These are phyloP conservation scores for Abrus pulchellus DNA, from an alignment of 306 rosid genomes.

Conservation along the genomic window DNA sequence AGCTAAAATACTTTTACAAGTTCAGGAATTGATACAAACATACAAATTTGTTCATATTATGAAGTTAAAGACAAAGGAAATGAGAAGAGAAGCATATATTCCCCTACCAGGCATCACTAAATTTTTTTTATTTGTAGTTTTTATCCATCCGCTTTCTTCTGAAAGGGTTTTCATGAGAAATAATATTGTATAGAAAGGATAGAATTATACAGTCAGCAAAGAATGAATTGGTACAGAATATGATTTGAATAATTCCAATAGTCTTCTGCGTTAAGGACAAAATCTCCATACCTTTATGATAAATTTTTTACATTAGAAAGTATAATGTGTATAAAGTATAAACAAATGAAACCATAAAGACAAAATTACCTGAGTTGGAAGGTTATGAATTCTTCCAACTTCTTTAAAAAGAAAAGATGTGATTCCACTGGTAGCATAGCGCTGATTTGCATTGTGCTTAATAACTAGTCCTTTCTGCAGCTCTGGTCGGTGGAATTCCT, in stretches of 20 bases:
- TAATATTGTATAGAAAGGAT: neutral
- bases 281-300: neutral
- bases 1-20: neutral
- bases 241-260: neutral
- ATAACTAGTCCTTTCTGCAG: conserved; percentile 93
- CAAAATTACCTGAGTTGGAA: conserved; percentile 84
- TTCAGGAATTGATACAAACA: conserved; percentile 2
- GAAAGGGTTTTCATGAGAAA: conserved; percentile 1
- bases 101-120: neutral
- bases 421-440: conserved; percentile 93
- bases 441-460: conserved; percentile 96
- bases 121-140: neutral
- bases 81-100: conserved; percentile 12
- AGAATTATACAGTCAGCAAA: neutral
- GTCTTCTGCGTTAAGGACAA: conserved; percentile 5
- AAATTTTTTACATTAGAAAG: neutral
- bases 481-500: conserved; percentile 90
- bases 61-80: conserved; percentile 10
- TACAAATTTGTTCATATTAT: neutral
- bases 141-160: neutral
- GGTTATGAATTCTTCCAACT: conserved; percentile 80
- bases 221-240: neutral
- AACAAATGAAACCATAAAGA: conserved; percentile 18
- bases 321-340: conserved; percentile 10
- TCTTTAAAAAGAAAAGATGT: conserved; percentile 92